Base-by-base conservation (phyloP, 2,329 filamentous ascomycete species). In the Corniculantispora saksenae region DNA sequence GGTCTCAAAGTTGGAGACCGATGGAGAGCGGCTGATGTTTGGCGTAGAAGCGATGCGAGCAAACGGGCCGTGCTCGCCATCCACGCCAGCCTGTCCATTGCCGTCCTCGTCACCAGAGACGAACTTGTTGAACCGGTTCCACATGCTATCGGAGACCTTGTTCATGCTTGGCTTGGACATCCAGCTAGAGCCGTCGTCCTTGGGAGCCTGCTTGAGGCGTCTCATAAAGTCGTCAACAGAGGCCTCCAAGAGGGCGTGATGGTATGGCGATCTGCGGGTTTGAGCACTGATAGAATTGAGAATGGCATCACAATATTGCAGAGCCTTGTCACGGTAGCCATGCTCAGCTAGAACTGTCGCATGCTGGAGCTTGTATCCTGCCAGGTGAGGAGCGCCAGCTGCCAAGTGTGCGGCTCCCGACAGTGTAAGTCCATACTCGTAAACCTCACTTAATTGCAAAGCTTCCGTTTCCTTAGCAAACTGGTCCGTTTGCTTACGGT, bases 81-180 rank as follows among this genome's bases (percentile, higher is more conserved):
- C 87, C 10, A 82, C 86, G 62, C 84, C 84, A 0, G 85, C 87
- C 45, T 64, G 54, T 12, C 82, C 82, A 40, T 83, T 82, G 60
- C 97, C 93, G 61, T 86, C 87, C 63, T 98, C 94, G 66, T 97
- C 94, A 17, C 95, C 96, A 60, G 91, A 89, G 67, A 99, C 93
- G 73, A 99, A 99, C 72, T 93, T 97, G 79, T 94, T 98, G 79
- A 99, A 97, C 66, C 91, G 93, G 69, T 89, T 93, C 86, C 93
- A 94, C 74, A 98, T 88, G 40, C 91, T 93, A 67, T 91, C 93
- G 2, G 94, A 95, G 0, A 98, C 93, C 78, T 96, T 97, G 77
- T 96, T 94, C 86, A 98, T 96, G 76, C 89, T 97, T 8, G 94
- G 93, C 76, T 95, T 97, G 1, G 93, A 91, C 61, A 99, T 95